Evolutionary conservation across 148 eudicot species (phyloP), one percentile per base, ranked within the genome.

Genomic region (Fagopyrum tataricum): DNA sequence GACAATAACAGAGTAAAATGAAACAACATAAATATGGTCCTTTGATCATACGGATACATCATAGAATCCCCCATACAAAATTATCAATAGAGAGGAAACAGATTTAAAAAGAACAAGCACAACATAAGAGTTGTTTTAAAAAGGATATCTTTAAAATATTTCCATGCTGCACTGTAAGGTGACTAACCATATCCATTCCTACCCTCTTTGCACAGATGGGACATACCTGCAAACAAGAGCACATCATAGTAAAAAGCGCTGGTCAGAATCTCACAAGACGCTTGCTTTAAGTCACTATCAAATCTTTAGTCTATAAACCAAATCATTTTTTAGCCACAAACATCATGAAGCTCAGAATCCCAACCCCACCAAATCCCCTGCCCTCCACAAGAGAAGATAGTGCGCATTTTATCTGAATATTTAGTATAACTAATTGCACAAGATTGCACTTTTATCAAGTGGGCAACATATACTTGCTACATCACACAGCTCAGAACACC

Each of bases 71-170:
- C 73, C 37, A 43, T 44, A 1, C 2, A 43, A 70, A 18, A 20
- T 43, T 46, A 46, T 13, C n/a, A 40, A 51, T 12, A 31, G 67
- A 31, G 26, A 7, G 67, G 4, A 46, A 20, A 24, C 15, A 47
- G 39, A 0, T 44, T 39, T 4, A 49, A 26, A 49, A 80, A 46
- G 4, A 7, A 42, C 6, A 68, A 21, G 2, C 41, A 31, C 39
- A 26, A 12, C 2, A 26, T 62, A 40, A 40, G 5, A 18, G 51
- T 20, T 18, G 37, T 42, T 70, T 31, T 18, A 55, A 53, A 87
- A 89, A 96, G 99, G 99, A 96, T 96, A 96, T 92, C 77, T 87
- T 90, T 74, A 96, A 81, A 75, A 96, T 83, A 79, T 83, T 92
- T 62, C 84, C 91, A 75, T 96, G 99, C 78, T 96, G 92, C 88